Conservation (phyloP, 352 stramenopile genomes). For the Globisporangium rhizosaccharum region DNA sequence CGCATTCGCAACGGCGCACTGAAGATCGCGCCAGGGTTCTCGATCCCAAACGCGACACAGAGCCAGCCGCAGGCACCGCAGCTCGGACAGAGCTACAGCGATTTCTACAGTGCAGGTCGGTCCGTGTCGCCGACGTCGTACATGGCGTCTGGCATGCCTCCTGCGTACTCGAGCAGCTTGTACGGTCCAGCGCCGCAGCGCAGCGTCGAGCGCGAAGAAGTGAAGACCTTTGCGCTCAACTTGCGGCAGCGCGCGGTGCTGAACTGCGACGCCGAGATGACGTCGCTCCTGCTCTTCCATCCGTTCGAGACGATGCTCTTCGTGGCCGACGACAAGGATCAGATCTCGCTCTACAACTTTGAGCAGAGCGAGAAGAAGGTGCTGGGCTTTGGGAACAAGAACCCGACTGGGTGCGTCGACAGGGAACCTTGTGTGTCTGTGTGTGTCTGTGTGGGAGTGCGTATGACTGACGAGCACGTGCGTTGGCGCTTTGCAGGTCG, state of each 20-base stretch:
- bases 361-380: slow-evolving; percentile 85
- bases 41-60: slow-evolving; percentile 9
- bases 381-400: slow-evolving; percentile 81
- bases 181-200: slow-evolving; percentile 26
- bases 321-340: slow-evolving; percentile 92
- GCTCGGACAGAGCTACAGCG: not conserved
- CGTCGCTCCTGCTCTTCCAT: slow-evolving; percentile 95
- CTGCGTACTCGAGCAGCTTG: slow-evolving; percentile 22
- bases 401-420: slow-evolving; percentile 60
- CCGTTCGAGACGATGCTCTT: slow-evolving; percentile 92
- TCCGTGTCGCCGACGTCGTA: slow-evolving; percentile 14
- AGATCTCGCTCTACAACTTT: slow-evolving; percentile 95
- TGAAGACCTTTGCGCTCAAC: slow-evolving; percentile 79
- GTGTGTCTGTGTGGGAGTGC: slow-evolving; percentile 1
- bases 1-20: slow-evolving; percentile 45
- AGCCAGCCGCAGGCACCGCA: not conserved
- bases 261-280: slow-evolving; percentile 93
- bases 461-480: slow-evolving; percentile 4
- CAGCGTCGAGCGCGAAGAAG: slow-evolving; percentile 49
- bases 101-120: slow-evolving; percentile 6
- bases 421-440: not conserved
- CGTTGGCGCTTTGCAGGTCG: slow-evolving; percentile 29
- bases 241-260: slow-evolving; percentile 89
- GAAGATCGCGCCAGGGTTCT: slow-evolving; percentile 65
- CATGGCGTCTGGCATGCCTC: slow-evolving; percentile 16